A percentile compares a stretch with the other conserved stretches of the same genome.
Conservation (phyloP, 202 grass and related monocot genomes). For the Setaria italica region DNA sequence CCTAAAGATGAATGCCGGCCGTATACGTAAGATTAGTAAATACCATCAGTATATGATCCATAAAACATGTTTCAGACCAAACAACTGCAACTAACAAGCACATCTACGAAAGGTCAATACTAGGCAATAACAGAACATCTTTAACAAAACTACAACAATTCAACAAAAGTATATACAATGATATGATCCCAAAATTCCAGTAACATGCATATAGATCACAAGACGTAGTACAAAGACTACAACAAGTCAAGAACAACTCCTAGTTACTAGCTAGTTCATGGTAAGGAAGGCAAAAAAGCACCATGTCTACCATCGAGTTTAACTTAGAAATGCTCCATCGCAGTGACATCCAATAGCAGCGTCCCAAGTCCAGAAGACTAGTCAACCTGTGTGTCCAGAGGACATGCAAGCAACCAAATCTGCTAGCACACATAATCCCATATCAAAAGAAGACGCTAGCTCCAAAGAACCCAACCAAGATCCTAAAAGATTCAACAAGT, state of each 20-base stretch:
- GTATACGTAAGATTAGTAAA: background rate
- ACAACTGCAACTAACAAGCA: background rate
- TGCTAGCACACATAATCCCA: background rate
- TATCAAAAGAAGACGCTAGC: conserved; percentile 36
- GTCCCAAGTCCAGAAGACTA: conserved; percentile 13
- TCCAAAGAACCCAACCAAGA: conserved; percentile 1
- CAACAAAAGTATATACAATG: background rate
- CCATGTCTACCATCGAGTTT: background rate
- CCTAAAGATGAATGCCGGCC: background rate
- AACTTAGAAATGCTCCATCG: conserved; percentile 11
- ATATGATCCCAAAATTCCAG: conserved; percentile 17
- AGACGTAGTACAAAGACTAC: background rate
- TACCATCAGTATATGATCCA: conserved; percentile 4
- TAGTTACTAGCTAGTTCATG: background rate
- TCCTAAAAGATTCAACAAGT: conserved; percentile 5
- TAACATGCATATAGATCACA: conserved; percentile 24
- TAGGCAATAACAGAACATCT: background rate
- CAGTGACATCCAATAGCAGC: conserved; percentile 38
- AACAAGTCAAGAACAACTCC: conserved; percentile 27
- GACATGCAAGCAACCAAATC: conserved; percentile 24
- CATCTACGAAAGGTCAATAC: background rate
- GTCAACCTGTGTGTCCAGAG: conserved; percentile 26
- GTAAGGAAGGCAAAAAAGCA: background rate
- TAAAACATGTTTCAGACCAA: background rate
- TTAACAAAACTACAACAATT: background rate